A percentile compares a stretch with the other conserved stretches of the same genome.
Evolutionary conservation across 495 filamentous ascomycete species (phyloP).

Genomic region (Saxispiralis lemnorum): DNA sequence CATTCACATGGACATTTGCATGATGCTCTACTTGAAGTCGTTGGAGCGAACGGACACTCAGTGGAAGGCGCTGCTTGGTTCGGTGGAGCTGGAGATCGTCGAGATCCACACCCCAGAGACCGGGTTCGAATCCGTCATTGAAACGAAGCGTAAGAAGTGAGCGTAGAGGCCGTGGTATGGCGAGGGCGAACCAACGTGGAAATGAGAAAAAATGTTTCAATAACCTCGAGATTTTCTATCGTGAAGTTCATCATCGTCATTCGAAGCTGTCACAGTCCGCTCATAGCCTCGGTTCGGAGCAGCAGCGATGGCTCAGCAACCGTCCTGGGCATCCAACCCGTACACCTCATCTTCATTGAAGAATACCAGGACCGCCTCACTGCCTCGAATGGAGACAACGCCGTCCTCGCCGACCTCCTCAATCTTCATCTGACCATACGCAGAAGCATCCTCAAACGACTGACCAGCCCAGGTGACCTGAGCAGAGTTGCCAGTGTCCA

Average conservation of each 20-base stretch:
- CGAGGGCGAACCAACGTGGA: too few relatives aligned
- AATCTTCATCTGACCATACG: background rate
- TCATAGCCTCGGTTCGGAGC: too few relatives aligned
- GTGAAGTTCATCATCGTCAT: too few relatives aligned
- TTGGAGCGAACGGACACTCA: slow-evolving; percentile 9
- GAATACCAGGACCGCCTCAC: slow-evolving; percentile 3
- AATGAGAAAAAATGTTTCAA: too few relatives aligned
- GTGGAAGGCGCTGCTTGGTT: slow-evolving; percentile 5
- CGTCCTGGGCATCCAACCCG: background rate
- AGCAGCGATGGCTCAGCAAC: background rate
- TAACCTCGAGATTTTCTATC: too few relatives aligned
- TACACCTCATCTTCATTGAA: background rate
- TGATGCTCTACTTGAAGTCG: slow-evolving; percentile 3
- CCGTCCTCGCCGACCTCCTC: background rate
- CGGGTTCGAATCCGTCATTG: slow-evolving; percentile 6
- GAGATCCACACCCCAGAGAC: background rate
- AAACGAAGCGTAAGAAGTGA: background rate
- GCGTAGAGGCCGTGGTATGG: too few relatives aligned
- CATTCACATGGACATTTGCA: background rate
- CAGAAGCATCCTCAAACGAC: background rate
- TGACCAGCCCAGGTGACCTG: background rate
- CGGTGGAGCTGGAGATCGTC: slow-evolving; percentile 4
- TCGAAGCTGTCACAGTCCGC: too few relatives aligned
- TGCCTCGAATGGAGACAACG: background rate
- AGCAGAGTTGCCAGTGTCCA: background rate